Conservation (phyloP, 352 stramenopile species). For the Pythium sukuiense region DNA sequence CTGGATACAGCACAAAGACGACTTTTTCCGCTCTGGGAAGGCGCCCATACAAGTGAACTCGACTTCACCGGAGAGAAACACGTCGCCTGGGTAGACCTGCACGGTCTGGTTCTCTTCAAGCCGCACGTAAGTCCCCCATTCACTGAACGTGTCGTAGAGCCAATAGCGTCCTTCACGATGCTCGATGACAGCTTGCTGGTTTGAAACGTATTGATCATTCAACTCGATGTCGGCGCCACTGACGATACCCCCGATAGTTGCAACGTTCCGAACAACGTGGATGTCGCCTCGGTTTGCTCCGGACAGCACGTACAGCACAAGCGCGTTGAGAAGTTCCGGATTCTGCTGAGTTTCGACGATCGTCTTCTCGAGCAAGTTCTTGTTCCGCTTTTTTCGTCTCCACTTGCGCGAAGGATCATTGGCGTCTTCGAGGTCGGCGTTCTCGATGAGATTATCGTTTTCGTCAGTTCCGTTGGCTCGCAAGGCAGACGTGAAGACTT, state of each 20-base stretch:
- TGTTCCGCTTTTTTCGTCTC: conserved; percentile 79
- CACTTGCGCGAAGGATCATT: conserved; percentile 49
- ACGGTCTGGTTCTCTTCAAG: conserved; percentile 69
- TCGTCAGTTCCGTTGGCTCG: conserved; percentile 23
- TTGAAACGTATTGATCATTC: conserved; percentile 65
- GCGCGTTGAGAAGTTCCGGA: conserved; percentile 43
- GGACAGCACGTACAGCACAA: conserved; percentile 81
- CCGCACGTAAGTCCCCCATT: conserved; percentile 74
- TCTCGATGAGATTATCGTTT: conserved; percentile 29
- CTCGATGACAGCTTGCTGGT: conserved; percentile 63
- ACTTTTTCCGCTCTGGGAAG: conserved; percentile 61
- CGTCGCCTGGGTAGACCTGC: conserved; percentile 62
- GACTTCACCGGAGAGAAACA: conserved; percentile 69
- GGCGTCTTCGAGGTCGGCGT: conserved; percentile 35
- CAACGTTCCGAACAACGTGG: conserved; percentile 68
- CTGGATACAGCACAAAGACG: conserved; percentile 52
- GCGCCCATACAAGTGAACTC: conserved; percentile 75
- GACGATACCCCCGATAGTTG: conserved; percentile 50
- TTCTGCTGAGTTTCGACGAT: conserved; percentile 58
- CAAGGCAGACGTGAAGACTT: conserved; percentile 32
- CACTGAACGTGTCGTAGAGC: conserved; percentile 68
- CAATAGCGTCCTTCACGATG: conserved; percentile 72
- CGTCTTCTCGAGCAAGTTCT: conserved; percentile 57
- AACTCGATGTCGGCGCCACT: conserved; percentile 68
- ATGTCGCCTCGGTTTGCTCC: conserved; percentile 75